Evolutionary conservation across 257 asterid genomes (phyloP).

Genomic region (Nicotiana undulata): DNA sequence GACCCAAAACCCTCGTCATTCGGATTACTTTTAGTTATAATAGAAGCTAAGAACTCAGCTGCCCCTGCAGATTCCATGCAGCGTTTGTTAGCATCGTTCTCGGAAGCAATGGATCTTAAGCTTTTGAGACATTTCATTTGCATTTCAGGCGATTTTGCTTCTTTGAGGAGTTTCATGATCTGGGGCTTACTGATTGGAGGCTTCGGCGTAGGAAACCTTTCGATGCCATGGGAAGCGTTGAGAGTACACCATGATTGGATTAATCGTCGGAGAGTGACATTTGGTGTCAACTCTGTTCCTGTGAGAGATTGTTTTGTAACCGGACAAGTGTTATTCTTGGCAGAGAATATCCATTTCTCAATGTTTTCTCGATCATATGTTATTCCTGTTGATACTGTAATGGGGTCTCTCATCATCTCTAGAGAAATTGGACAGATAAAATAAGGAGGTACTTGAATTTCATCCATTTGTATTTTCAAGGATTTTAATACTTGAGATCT

Average conservation of each 20-base stretch:
- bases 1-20: not conserved
- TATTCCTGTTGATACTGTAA: slow-evolving; percentile 61
- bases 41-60: slow-evolving; percentile 45
- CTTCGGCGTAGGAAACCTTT: slow-evolving; percentile 75
- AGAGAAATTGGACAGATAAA: slow-evolving; percentile 79
- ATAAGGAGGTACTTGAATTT: slow-evolving; percentile 60
- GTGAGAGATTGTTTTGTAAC: slow-evolving; percentile 49
- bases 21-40: slow-evolving; percentile 10
- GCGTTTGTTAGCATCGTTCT: slow-evolving; percentile 47
- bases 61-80: slow-evolving; percentile 56
- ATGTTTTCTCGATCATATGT: slow-evolving; percentile 76
- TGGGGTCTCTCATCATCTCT: slow-evolving; percentile 83
- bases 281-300: slow-evolving; percentile 50
- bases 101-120: slow-evolving; percentile 55
- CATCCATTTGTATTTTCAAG: slow-evolving; percentile 26
- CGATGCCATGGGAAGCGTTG: slow-evolving; percentile 46
- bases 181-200: slow-evolving; percentile 53
- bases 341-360: slow-evolving; percentile 61
- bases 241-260: slow-evolving; percentile 83
- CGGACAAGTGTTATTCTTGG: slow-evolving; percentile 47
- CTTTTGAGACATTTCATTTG: slow-evolving; percentile 32
- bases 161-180: slow-evolving; percentile 40
- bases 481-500: not conserved
- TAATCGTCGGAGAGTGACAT: slow-evolving; percentile 69
- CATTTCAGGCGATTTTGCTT: slow-evolving; percentile 25